Evolutionary conservation across 2,329 filamentous ascomycete species (phyloP), one percentile per base, ranked within the genome.

Genomic region (Diaporthe nobilis): DNA sequence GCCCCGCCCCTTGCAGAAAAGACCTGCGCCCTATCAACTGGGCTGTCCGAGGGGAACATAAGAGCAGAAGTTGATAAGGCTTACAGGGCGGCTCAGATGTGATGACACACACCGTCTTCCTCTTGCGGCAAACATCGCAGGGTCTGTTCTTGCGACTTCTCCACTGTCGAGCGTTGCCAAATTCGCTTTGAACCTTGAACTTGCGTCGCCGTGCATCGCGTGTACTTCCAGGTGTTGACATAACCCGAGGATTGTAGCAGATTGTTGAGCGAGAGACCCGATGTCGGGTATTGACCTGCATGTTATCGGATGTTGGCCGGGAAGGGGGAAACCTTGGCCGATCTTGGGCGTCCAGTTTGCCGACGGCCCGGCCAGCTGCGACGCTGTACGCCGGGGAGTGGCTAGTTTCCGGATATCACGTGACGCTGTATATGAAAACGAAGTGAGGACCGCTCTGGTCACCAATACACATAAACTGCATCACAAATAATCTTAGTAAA

Each of bases 81-180:
- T 80, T 82, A 88, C 86, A 87, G 75, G 86, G 86, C 70, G 86
- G 86, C 75, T 83, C 80, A 15, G 81, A 81, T 42, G 85, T 83
- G 73, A 88, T 87, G 10, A 87, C 83, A 78, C 84, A 78, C n/a
- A 85, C 86, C 57, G 86, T 87, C 80, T 87, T 88, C 25, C 86
- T 82, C 63, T 81, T 81, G 12, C 86, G 84, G 77, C 86, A 88
- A 15, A 83, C 82, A 79, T 88, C 86, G 76, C 86, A 88, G 2
- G 86, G 86, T 37, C 85, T 83, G 74, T 85, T 86, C 80, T 87
- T 88, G 75, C 86, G 84, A 79, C 86, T 87, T 73, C 86, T 79
- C 47, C 83, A 84, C 78, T 84, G 81, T 68, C 85, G 80, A 28
- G 85, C 82, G 60, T 80, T 81, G 75, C 85, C 85, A 78, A 86